Evolutionary conservation across 2,329 filamentous ascomycete genomes (phyloP).

Genomic region (Cordyceps cateniannulata): DNA sequence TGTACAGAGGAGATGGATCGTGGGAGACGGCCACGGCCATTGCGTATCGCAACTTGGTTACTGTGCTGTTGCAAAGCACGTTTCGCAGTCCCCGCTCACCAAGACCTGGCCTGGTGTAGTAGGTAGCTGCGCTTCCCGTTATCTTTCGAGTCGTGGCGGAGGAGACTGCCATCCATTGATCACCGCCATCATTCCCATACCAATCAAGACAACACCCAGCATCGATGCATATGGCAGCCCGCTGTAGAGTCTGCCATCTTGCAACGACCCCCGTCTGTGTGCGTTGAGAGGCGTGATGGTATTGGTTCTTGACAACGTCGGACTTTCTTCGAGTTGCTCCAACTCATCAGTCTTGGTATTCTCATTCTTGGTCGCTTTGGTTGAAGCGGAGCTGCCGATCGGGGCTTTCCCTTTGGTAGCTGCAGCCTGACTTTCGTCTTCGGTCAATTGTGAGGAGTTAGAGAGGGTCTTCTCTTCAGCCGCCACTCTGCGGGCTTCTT

Average conservation of each 20-base stretch:
- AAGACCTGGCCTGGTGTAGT: background rate
- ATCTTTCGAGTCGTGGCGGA: constrained; percentile 28
- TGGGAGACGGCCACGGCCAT: constrained; percentile 9
- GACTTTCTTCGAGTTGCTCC: constrained; percentile 32
- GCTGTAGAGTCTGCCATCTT: constrained; percentile 39
- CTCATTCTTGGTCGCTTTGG: background rate
- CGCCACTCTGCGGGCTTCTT: constrained; percentile 44
- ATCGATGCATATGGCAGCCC: constrained; percentile 73
- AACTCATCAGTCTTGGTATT: constrained; percentile 15
- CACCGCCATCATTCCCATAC: constrained; percentile 80
- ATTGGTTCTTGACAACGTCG: constrained; percentile 41
- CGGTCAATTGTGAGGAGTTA: constrained; percentile 23
- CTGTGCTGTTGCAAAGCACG: constrained; percentile 10
- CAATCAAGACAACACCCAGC: constrained; percentile 73
- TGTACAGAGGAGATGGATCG: constrained; percentile 8
- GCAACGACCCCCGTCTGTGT: constrained; percentile 33
- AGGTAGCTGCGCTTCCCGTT: constrained; percentile 13
- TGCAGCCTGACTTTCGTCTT: constrained; percentile 13
- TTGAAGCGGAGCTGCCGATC: background rate
- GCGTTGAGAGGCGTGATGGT: constrained; percentile 41
- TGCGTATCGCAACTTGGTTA: background rate
- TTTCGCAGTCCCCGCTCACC: background rate
- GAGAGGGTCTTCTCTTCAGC: constrained; percentile 35
- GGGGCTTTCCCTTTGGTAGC: constrained; percentile 11
- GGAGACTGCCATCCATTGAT: constrained; percentile 69